phyloP scores from a whole-genome alignment of 441 rosid genomes.

The Pelargonium myrrhifolium region DNA sequence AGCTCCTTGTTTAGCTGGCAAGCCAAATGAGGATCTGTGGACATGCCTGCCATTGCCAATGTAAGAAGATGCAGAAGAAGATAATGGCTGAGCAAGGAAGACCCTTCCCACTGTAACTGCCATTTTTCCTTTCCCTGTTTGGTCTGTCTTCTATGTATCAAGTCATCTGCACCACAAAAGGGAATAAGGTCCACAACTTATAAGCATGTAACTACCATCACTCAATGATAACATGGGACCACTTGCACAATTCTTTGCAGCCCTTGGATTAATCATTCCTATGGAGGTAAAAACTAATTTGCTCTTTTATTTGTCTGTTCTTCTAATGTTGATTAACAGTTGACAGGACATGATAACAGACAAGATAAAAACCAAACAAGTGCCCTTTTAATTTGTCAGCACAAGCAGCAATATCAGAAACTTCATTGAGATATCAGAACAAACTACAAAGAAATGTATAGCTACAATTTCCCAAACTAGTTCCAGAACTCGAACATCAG shows the following conservation, averaged over 20 bases:
- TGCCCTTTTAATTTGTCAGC: too few relatives aligned
- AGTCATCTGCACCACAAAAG: constrained; percentile 10
- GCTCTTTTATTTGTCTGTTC: too few relatives aligned
- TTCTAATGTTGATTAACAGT: too few relatives aligned
- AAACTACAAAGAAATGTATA: too few relatives aligned
- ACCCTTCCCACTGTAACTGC: constrained; percentile 41
- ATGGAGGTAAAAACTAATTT: constrained; percentile 9
- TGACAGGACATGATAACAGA: too few relatives aligned
- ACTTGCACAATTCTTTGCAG: constrained; percentile 25
- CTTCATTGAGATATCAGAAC: too few relatives aligned
- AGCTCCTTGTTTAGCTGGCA: constrained; percentile 21
- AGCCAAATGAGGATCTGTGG: constrained; percentile 23
- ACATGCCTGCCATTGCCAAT: constrained; percentile 12
- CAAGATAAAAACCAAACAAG: too few relatives aligned
- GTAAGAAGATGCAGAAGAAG: constrained; percentile 27
- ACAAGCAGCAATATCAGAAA: too few relatives aligned
- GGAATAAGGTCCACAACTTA: constrained; percentile 17
- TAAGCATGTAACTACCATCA: constrained; percentile 19
- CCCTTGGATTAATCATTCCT: constrained; percentile 9
- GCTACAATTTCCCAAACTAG: too few relatives aligned
- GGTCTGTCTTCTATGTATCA: constrained; percentile 23
- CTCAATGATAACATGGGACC: constrained; percentile 22
- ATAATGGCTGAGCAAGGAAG: constrained; percentile 33
- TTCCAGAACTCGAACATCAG: too few relatives aligned
- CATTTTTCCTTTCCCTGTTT: constrained; percentile 32